Evolutionary conservation across 1,139 yeast genomes (phyloP).

Genomic region (Debaryomycetaceae sp.): DNA sequence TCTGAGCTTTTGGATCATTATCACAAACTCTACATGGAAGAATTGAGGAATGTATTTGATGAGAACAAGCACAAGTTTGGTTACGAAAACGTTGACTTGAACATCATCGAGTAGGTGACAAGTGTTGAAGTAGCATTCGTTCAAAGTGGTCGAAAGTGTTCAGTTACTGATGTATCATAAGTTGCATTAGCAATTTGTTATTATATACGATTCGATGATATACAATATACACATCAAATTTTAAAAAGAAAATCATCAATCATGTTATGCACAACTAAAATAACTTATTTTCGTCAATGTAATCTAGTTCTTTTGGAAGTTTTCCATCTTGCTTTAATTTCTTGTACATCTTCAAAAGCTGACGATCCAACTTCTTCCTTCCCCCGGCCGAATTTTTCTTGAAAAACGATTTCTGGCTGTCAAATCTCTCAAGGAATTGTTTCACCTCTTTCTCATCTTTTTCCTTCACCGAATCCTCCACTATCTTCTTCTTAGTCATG

Average conservation of each 20-base stretch:
- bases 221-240: not conserved
- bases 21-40: slow-evolving; percentile 70
- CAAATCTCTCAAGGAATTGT: slow-evolving; percentile 18
- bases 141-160: no score
- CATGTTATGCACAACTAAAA: not conserved
- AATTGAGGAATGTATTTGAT: slow-evolving; percentile 61
- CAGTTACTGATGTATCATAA: not conserved
- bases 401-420: slow-evolving; percentile 20
- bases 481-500: slow-evolving; percentile 17
- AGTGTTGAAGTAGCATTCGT: no score
- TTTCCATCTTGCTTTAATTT: slow-evolving; percentile 24
- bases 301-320: slow-evolving; percentile 9
- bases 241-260: not conserved
- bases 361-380: slow-evolving; percentile 30
- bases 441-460: slow-evolving; percentile 18
- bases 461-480: slow-evolving; percentile 15
- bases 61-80: slow-evolving; percentile 64
- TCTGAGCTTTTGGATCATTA: slow-evolving; percentile 58
- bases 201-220: not conserved
- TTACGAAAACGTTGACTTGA: slow-evolving; percentile 45
- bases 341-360: slow-evolving; percentile 26
- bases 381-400: slow-evolving; percentile 18
- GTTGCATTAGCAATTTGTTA: not conserved
- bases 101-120: slow-evolving; percentile 37
- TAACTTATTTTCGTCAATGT: slow-evolving; percentile 1